Evolutionary conservation across 805 yeast species (phyloP), one percentile per base, ranked within the genome.

Genomic region (Debaryomyces hansenii): DNA sequence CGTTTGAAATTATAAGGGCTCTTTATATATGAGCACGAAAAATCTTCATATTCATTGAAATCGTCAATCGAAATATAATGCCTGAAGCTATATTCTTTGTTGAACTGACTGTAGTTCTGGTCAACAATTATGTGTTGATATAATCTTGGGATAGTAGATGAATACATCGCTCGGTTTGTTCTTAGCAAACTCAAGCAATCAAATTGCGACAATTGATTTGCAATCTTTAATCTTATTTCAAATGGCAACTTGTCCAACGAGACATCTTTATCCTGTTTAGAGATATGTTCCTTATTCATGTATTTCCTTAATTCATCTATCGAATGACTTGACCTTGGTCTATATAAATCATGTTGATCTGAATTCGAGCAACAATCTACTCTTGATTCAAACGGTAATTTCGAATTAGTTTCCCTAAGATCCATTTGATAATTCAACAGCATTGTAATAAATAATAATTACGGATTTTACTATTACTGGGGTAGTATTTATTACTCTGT

Each of bases 71-170:
- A 24, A 7, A 48, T 44, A 31, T 24, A 50, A 24, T 40, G 42
- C n/a, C 41, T 41, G 44, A 40, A 50, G 16, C 47, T 48, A 42
- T 50, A 52, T 49, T 67, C 66, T 42, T 52, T 60, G 43, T 60
- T 63, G 42, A 72, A 67, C 31, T 62, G 70, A 41, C 63, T 65
- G 46, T 56, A 72, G 38, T 60, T 60, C 45, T 70, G 60, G 47
- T 71, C 73, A 4, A 78, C 67, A 12, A 73, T 62, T 2, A 69
- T 59, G 14, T 69, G 60, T 35, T 70, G 71, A 50, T 71, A 73
- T 20, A 77, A 50, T n/a, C 74, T 53, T 0, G 65, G 64, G 5
- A 66, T 51, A 1, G 70, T 59, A 2, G 67, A 57, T 1, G 45
- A 41, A 48, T 67, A 67, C 51, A 72, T 57, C 3, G 60, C 42